These are phyloP conservation scores for Pulveroboletus frians DNA, from an alignment of 768 basidiomycete genomes.

Conservation along the genomic window DNA sequence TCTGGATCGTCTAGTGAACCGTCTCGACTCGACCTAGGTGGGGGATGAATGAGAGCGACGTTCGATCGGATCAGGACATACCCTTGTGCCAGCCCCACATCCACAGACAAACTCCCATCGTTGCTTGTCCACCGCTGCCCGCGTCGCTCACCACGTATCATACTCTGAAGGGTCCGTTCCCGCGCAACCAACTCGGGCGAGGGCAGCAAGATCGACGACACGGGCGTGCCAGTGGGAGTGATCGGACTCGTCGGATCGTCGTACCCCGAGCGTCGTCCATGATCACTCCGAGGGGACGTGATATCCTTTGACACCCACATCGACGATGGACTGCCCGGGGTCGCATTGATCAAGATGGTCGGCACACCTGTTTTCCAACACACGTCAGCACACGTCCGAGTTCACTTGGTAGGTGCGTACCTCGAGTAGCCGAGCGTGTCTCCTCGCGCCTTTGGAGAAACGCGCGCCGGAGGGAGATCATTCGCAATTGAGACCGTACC, in stretches of 20 bases:
- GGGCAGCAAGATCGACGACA: slow-evolving; percentile 6
- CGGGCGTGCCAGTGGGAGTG: neutral
- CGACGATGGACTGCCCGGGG: slow-evolving; percentile 17
- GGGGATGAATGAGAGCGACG: neutral
- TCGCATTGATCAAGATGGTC: slow-evolving; percentile 58
- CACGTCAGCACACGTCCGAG: too few relatives aligned
- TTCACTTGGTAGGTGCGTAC: neutral
- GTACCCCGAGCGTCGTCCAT: neutral
- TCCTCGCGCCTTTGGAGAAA: slow-evolving; percentile 50
- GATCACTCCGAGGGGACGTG: slow-evolving; percentile 32
- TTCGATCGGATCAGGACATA: neutral
- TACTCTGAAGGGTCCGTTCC: slow-evolving; percentile 30
- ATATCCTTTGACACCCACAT: slow-evolving; percentile 50
- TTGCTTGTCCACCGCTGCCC: neutral
- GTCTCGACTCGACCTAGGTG: neutral
- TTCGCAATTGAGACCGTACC: slow-evolving; percentile 73
- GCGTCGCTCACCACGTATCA: neutral
- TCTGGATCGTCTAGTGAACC: neutral
- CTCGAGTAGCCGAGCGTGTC: slow-evolving; percentile 27
- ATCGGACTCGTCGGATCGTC: slow-evolving; percentile 2
- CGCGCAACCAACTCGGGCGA: slow-evolving; percentile 24
- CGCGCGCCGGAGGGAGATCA: slow-evolving; percentile 65
- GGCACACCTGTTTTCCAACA: slow-evolving; percentile 45
- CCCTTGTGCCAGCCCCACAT: neutral
- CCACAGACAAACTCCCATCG: neutral